Percentiles rank a stretch among this genome's conserved stretches.
These are phyloP conservation scores for Yarrowia hollandica DNA, from an alignment of 805 yeast species.

Conservation along the genomic window DNA sequence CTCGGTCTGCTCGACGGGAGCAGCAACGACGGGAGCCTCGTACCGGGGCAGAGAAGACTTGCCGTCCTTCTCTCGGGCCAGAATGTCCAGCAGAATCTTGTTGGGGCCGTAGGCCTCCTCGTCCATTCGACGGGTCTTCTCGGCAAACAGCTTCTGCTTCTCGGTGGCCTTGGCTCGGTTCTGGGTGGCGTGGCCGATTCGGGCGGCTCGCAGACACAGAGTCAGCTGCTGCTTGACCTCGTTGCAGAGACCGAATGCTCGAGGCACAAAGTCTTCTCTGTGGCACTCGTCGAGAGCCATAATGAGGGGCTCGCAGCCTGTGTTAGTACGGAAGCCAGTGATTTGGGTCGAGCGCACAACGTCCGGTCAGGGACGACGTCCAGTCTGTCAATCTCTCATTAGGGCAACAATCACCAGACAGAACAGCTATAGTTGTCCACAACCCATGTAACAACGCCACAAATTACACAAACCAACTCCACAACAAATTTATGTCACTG, in stretches of 20 bases:
- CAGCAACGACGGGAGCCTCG: slow-evolving; percentile 12
- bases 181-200: slow-evolving; percentile 60
- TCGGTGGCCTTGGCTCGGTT: slow-evolving; percentile 53
- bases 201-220: slow-evolving; percentile 75
- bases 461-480: too few relatives aligned
- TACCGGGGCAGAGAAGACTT: slow-evolving; percentile 28
- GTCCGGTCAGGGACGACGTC: too few relatives aligned
- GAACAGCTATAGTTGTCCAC: too few relatives aligned
- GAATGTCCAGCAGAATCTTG: slow-evolving; percentile 25
- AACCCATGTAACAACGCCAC: too few relatives aligned
- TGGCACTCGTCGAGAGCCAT: slow-evolving; percentile 91
- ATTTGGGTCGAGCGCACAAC: too few relatives aligned
- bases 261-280: slow-evolving; percentile 57
- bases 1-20: slow-evolving; percentile 15
- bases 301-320: slow-evolving; percentile 77
- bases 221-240: slow-evolving; percentile 76
- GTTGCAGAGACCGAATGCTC: slow-evolving; percentile 82
- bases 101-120: slow-evolving; percentile 78
- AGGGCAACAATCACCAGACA: too few relatives aligned
- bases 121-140: slow-evolving; percentile 58
- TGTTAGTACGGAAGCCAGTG: slow-evolving; percentile 19
- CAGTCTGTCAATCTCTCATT: too few relatives aligned
- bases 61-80: slow-evolving; percentile 28
- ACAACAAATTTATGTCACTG: too few relatives aligned
- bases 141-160: slow-evolving; percentile 55